Base-by-base conservation (phyloP, 441 rosid genomes). In the Gossypium trilobum region DNA sequence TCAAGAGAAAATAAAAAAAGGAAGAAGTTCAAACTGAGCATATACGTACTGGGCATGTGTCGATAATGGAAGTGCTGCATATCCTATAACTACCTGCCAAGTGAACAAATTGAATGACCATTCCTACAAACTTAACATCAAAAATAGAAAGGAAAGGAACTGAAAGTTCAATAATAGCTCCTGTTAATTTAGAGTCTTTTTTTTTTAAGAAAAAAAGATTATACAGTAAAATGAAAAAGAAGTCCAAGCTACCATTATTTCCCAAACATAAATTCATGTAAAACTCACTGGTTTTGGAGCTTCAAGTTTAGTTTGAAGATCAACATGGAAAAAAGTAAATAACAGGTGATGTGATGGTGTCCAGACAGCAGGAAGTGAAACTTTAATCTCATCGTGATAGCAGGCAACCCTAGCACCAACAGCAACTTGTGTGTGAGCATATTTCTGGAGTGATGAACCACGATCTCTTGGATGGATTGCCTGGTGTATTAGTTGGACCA, bases 281-380 rank as follows among this genome's bases (percentile, higher is more conserved):
- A 73, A 44, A 78, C 91, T 85, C 76, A 95, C 99, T 58, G 99
- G 99, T 81, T 95, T 91, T 76, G 99, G 98, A 82, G 98, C 96
- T 87, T 95, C 99, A 80, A 95, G 85, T 83, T 90, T 95, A 64
- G 98, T 91, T 77, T 93, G 99, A 78, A 95, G 97, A 86, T 95
- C 99, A 75, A 93, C 89, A 76, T 95, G 99, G 82, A 86, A 93
- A 79, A 95, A 91, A 71, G 99, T 95, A 87, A 95, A 95, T 78
- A 95, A 78, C 59, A 95, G 88, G 84, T 95, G 99, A 87, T 95
- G 98, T 68, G 82, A 75, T 27, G 98, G 96, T 52, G 98, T 95
- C 98, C 98, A 95, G 27, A 86, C 78, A 65, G 98, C 91, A 78
- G 99, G 91, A 60, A 95, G 96, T 33, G 93, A 90, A 78, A 90